Conservation (phyloP, 345 rosid species). For the Acer campestre region DNA sequence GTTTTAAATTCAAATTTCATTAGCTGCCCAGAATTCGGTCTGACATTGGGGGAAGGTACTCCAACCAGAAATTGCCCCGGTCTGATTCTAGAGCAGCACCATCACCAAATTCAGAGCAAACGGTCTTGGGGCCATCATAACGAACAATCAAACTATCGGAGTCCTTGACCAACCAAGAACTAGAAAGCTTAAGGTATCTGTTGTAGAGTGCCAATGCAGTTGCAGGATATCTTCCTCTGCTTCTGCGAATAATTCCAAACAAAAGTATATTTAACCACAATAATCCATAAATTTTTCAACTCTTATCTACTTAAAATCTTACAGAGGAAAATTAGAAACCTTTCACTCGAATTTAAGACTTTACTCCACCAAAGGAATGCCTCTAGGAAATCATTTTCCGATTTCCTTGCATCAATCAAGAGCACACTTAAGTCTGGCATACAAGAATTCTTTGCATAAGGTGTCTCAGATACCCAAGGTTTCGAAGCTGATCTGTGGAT, state of each 20-base stretch:
- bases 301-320: neutral
- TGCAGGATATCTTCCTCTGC: conserved; percentile 26
- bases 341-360: conserved; percentile 35
- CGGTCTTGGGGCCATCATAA: conserved; percentile 40
- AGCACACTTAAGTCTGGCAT: conserved; percentile 37
- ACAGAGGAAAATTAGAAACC: conserved; percentile 22
- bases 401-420: conserved; percentile 36
- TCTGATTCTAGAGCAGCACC: neutral
- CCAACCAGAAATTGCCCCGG: conserved; percentile 36
- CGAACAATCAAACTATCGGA: conserved; percentile 1
- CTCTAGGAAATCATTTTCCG: conserved; percentile 26
- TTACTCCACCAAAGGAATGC: conserved; percentile 44
- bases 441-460: conserved; percentile 38
- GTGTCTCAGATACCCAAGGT: conserved; percentile 42
- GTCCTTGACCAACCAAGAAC: conserved; percentile 37
- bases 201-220: conserved; percentile 36
- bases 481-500: conserved; percentile 45
- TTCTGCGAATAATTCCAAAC: conserved; percentile 22
- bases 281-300: neutral
- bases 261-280: neutral
- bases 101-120: conserved; percentile 26
- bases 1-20: neutral
- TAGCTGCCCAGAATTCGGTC: conserved; percentile 32
- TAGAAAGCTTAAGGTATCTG: conserved; percentile 34
- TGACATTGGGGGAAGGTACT: conserved; percentile 35